A percentile compares a stretch with the other conserved stretches of the same genome.
Evolutionary conservation across 139 green algal genomes (phyloP).

Genomic region (Tetratostichococcus sp.): DNA sequence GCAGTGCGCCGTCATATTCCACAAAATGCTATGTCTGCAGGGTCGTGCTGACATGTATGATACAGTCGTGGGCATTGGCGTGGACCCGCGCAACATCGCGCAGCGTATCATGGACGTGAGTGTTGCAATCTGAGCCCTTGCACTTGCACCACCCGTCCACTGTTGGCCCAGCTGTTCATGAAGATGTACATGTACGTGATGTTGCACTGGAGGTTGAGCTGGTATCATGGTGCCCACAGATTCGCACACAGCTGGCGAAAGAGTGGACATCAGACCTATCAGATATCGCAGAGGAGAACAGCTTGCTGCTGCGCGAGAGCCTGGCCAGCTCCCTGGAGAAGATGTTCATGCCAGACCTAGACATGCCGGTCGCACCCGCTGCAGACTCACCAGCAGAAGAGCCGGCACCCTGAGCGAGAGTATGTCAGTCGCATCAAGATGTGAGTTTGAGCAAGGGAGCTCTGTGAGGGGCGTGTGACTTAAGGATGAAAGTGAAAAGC

Average conservation of each 20-base stretch:
- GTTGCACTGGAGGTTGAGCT: too few relatives aligned
- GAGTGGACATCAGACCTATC: conserved; percentile 80
- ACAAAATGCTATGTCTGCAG: conserved; percentile 18
- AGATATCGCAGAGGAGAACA: conserved; percentile 50
- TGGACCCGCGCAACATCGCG: conserved; percentile 78
- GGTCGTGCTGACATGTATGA: conserved; percentile 49
- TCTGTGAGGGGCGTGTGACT: too few relatives aligned
- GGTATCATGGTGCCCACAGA: too few relatives aligned
- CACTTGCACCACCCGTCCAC: too few relatives aligned
- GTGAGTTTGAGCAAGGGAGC: too few relatives aligned
- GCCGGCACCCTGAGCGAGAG: background rate
- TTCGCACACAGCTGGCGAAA: conserved; percentile 61
- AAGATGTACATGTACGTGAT: too few relatives aligned
- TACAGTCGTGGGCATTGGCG: conserved; percentile 34
- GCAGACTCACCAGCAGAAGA: background rate
- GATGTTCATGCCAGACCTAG: background rate
- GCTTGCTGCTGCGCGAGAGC: conserved; percentile 48
- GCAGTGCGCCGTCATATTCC: too few relatives aligned
- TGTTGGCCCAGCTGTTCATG: too few relatives aligned
- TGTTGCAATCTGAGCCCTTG: too few relatives aligned
- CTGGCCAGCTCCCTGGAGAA: conserved; percentile 10
- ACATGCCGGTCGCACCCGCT: background rate
- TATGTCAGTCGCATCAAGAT: too few relatives aligned
- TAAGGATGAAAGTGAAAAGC: too few relatives aligned
- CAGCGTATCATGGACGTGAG: conserved; percentile 84